These are phyloP conservation scores for Nigrograna mackinnonii DNA, from an alignment of 2,329 filamentous ascomycete genomes.

Conservation along the genomic window DNA sequence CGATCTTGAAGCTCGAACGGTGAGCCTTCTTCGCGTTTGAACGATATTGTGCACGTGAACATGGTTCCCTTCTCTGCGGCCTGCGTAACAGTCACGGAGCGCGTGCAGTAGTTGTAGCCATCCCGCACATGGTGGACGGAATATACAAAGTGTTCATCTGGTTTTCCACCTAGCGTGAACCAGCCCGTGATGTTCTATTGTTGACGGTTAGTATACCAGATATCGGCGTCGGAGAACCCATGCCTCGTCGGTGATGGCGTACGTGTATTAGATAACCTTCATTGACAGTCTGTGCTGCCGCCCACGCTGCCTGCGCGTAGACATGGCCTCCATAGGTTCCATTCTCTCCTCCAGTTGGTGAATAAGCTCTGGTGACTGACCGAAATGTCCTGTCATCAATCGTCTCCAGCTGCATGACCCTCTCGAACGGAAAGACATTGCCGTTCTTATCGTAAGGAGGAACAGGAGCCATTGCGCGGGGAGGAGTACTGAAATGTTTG, in stretches of 20 bases:
- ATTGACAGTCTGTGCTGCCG: constrained; percentile 57
- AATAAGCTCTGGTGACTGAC: constrained; percentile 45
- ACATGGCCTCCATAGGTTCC: constrained; percentile 60
- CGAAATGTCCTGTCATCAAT: constrained; percentile 45
- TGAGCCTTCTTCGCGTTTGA: constrained; percentile 51
- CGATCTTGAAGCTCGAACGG: constrained; percentile 36
- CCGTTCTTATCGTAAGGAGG: constrained; percentile 27
- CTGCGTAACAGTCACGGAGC: constrained; percentile 57
- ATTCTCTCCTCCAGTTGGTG: constrained; percentile 44
- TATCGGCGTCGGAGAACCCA: not conserved
- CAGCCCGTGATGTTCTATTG: constrained; percentile 53
- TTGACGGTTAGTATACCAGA: not conserved
- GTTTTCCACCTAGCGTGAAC: constrained; percentile 53
- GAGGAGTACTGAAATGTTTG: too few relatives aligned
- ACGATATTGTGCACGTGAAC: constrained; percentile 57
- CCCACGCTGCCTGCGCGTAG: constrained; percentile 61
- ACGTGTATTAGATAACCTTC: constrained; percentile 57
- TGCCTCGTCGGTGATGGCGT: too few relatives aligned
- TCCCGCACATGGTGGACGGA: constrained; percentile 55
- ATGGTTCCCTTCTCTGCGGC: constrained; percentile 48
- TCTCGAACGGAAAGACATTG: constrained; percentile 40
- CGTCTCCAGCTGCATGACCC: constrained; percentile 45
- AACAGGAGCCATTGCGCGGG: constrained; percentile 31
- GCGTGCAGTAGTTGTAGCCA: constrained; percentile 56
- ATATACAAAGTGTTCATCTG: constrained; percentile 55